Percentiles rank a stretch among this genome's conserved stretches.
phyloP scores from a whole-genome alignment of 2,329 filamentous ascomycete species.

The Pestalotiopsis sp. region DNA sequence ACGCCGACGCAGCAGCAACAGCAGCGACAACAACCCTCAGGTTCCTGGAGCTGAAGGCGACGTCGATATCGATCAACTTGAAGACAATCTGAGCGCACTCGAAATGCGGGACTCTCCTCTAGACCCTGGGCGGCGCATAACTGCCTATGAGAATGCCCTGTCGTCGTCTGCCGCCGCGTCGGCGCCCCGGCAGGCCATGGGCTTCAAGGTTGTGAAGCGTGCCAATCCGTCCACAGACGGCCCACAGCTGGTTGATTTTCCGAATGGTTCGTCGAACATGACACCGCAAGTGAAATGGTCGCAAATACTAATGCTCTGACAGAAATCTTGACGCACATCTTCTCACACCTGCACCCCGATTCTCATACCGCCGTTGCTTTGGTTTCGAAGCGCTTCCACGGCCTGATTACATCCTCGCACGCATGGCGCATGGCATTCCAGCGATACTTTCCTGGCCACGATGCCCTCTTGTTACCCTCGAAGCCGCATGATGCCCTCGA shows the following conservation, averaged over 20 bases:
- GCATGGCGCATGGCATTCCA: slow-evolving; percentile 93
- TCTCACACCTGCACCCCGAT: slow-evolving; percentile 86
- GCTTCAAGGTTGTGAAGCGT: slow-evolving; percentile 59
- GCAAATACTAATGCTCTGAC: slow-evolving; percentile 25
- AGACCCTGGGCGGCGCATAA: slow-evolving; percentile 54
- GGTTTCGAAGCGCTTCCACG: slow-evolving; percentile 86
- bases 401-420: slow-evolving; percentile 85
- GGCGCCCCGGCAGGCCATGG: slow-evolving; percentile 49
- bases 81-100: slow-evolving; percentile 56
- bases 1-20: slow-evolving; percentile 19
- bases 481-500: slow-evolving; percentile 39
- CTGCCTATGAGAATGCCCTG: slow-evolving; percentile 64
- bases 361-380: slow-evolving; percentile 82
- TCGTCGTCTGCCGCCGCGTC: slow-evolving; percentile 47
- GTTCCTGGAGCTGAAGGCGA: slow-evolving; percentile 22
- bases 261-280: slow-evolving; percentile 71
- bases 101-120: slow-evolving; percentile 38
- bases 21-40: slow-evolving; percentile 21
- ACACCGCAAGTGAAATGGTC: slow-evolving; percentile 16
- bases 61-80: slow-evolving; percentile 46
- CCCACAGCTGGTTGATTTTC: slow-evolving; percentile 61
- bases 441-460: slow-evolving; percentile 83
- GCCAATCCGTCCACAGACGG: slow-evolving; percentile 40
- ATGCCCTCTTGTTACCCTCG: slow-evolving; percentile 49
- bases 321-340: slow-evolving; percentile 91